Conservation (phyloP, 148 eudicot genomes). For the Mesembryanthemum crystallinum region DNA sequence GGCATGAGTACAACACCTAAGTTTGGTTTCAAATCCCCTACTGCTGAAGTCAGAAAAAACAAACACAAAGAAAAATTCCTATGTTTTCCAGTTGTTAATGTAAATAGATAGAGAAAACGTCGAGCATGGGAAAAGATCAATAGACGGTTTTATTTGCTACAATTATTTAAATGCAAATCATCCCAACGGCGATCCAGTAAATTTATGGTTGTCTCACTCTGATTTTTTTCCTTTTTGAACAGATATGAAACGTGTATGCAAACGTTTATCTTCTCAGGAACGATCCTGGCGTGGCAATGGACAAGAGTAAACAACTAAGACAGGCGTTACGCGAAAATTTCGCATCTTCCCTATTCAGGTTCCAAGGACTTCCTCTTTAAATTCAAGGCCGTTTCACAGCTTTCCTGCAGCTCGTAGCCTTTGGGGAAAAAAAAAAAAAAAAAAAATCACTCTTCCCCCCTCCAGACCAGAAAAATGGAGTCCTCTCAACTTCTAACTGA, state of each 20-base stretch:
- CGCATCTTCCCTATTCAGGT: slow-evolving; percentile 9
- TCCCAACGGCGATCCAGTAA: neutral
- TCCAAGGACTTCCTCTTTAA: slow-evolving; percentile 4
- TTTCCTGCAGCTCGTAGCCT: neutral
- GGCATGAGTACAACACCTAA: too few species aligned
- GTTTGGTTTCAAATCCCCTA: neutral
- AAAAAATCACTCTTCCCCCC: neutral
- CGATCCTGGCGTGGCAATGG: neutral
- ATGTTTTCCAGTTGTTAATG: too few species aligned
- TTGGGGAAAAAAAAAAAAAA: slow-evolving; percentile 7
- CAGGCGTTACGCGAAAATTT: slow-evolving; percentile 10
- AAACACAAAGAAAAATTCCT: too few species aligned
- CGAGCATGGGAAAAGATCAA: too few species aligned
- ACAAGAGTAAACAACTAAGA: neutral
- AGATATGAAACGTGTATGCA: slow-evolving; percentile 2
- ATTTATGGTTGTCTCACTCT: neutral
- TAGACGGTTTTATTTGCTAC: too few species aligned
- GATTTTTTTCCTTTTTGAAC: slow-evolving; percentile 10
- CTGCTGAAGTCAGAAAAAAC: neutral
- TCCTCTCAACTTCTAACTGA: slow-evolving; percentile 4
- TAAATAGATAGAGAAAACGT: too few species aligned
- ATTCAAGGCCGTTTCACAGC: neutral
- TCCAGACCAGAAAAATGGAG: slow-evolving; percentile 7
- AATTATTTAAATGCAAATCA: neutral
- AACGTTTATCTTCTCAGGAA: neutral